Evolutionary conservation across 2,329 filamentous ascomycete species (phyloP).

Genomic region (Curvularia sp.): DNA sequence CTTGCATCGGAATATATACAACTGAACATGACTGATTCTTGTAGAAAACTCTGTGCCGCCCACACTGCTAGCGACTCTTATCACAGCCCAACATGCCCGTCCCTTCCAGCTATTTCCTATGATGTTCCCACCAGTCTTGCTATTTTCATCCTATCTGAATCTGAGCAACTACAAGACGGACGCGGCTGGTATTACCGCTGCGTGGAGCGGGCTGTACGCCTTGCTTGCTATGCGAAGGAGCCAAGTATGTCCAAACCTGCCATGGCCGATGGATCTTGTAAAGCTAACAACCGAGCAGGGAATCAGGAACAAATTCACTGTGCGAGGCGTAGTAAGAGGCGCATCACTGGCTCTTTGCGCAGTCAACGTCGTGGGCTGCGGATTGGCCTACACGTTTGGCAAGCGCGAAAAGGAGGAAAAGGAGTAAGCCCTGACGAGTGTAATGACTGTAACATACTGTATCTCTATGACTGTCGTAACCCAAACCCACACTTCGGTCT

Average conservation of each 20-base stretch:
- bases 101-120: conserved; percentile 71
- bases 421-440: conserved; percentile 9
- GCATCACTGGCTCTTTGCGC: conserved; percentile 59
- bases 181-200: conserved; percentile 67
- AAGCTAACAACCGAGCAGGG: conserved; percentile 32
- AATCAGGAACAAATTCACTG: conserved; percentile 57
- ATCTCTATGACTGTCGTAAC: conserved; percentile 1
- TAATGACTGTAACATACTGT: conserved; percentile 14
- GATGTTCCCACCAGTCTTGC: conserved; percentile 69
- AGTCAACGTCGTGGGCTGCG: conserved; percentile 59
- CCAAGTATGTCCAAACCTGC: conserved; percentile 41
- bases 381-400: conserved; percentile 61
- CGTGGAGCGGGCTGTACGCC: conserved; percentile 71
- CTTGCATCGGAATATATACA: not conserved
- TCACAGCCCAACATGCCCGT: conserved; percentile 70
- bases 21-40: conserved; percentile 12
- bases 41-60: conserved; percentile 70
- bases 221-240: conserved; percentile 66
- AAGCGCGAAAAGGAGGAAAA: conserved; percentile 49
- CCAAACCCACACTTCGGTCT: not conserved
- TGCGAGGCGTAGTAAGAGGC: conserved; percentile 60
- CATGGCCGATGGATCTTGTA: not conserved
- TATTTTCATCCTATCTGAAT: conserved; percentile 72
- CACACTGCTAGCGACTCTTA: conserved; percentile 68
- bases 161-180: conserved; percentile 68